A percentile compares a stretch with the other conserved stretches of the same genome.
phyloP scores from a whole-genome alignment of 2,329 filamentous ascomycete species.

The Cladosporium colombiae region DNA sequence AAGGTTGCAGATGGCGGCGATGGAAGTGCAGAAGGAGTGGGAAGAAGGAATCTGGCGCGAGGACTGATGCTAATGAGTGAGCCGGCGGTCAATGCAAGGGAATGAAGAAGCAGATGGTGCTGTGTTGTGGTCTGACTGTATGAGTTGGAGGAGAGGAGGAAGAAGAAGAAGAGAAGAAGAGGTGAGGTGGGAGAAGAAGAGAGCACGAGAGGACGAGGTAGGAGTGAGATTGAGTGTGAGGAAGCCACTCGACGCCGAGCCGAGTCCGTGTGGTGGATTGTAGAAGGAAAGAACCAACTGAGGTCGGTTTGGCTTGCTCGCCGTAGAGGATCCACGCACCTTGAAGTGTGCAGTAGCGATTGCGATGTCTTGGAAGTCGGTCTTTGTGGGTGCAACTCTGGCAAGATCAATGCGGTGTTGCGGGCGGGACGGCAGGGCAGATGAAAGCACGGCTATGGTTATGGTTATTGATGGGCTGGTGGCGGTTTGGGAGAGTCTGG shows the following conservation, averaged over 20 bases:
- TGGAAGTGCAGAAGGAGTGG: conserved; percentile 91
- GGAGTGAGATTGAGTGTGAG: not conserved
- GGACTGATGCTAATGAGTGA: conserved; percentile 29
- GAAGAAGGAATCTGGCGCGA: conserved; percentile 21
- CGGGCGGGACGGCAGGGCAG: not conserved
- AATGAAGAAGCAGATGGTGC: conserved; percentile 37
- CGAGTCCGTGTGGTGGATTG: conserved; percentile 5
- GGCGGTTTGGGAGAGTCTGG: conserved; percentile 1
- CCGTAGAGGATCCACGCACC: conserved; percentile 1
- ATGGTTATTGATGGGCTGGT: not conserved
- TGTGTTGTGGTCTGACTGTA: conserved; percentile 30
- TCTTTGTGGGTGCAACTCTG: conserved; percentile 1
- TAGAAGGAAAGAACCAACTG: conserved; percentile 17
- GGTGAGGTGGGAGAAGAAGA: conserved; percentile 9
- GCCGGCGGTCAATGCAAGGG: conserved; percentile 37
- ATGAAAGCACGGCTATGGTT: not conserved
- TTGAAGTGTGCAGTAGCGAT: conserved; percentile 10
- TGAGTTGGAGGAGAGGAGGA: conserved; percentile 25
- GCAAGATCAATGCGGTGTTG: conserved; percentile 5
- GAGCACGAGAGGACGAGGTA: conserved; percentile 21
- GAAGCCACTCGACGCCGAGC: conserved; percentile 14
- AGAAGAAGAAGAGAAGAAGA: not conserved
- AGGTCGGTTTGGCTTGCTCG: conserved; percentile 12
- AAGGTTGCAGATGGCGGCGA: conserved; percentile 89
- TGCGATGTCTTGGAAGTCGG: conserved; percentile 1